A percentile compares a stretch with the other conserved stretches of the same genome.
These are phyloP conservation scores for Russula vinacea DNA, from an alignment of 768 basidiomycete species.

Conservation along the genomic window DNA sequence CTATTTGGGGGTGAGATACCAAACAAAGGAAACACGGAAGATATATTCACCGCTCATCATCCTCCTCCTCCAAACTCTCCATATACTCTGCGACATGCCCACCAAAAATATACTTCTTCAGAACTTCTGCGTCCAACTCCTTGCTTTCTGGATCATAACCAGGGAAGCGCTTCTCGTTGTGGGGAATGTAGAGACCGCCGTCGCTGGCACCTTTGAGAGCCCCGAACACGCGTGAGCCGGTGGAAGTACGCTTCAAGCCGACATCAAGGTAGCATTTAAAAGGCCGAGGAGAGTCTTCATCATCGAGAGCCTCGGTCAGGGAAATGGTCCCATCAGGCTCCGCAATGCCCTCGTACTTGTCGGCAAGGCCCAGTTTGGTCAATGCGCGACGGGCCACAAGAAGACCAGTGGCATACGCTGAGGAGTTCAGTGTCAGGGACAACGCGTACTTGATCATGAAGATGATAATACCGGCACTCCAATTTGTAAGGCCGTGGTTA, in stretches of 20 bases:
- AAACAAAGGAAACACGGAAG: neutral
- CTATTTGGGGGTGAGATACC: conserved; percentile 40
- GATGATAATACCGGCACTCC: conserved; percentile 73
- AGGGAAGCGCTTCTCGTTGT: conserved; percentile 97
- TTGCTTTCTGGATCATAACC: conserved; percentile 94
- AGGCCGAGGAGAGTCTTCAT: conserved; percentile 93
- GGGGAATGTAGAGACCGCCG: conserved; percentile 96
- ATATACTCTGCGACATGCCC: conserved; percentile 99
- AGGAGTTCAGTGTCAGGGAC: conserved; percentile 1
- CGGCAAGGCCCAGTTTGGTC: conserved; percentile 91
- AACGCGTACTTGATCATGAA: neutral
- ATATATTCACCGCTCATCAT: conserved; percentile 79
- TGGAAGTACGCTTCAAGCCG: conserved; percentile 95
- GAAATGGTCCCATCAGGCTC: conserved; percentile 87
- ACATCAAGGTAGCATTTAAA: conserved; percentile 99
- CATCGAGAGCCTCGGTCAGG: conserved; percentile 82
- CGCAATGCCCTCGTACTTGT: conserved; percentile 93
- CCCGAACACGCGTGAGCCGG: conserved; percentile 95
- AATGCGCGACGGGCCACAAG: conserved; percentile 92
- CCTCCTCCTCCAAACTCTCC: conserved; percentile 99
- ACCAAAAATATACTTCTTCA: conserved; percentile 97
- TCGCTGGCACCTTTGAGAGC: conserved; percentile 98
- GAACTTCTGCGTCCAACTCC: conserved; percentile 86
- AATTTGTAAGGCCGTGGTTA: conserved; percentile 97
- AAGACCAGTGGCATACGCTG: conserved; percentile 96